Percentiles rank a stretch among this genome's conserved stretches.
These are phyloP conservation scores for Cryptococcus sp. DNA, from an alignment of 1,284 basidiomycete species.

Conservation along the genomic window DNA sequence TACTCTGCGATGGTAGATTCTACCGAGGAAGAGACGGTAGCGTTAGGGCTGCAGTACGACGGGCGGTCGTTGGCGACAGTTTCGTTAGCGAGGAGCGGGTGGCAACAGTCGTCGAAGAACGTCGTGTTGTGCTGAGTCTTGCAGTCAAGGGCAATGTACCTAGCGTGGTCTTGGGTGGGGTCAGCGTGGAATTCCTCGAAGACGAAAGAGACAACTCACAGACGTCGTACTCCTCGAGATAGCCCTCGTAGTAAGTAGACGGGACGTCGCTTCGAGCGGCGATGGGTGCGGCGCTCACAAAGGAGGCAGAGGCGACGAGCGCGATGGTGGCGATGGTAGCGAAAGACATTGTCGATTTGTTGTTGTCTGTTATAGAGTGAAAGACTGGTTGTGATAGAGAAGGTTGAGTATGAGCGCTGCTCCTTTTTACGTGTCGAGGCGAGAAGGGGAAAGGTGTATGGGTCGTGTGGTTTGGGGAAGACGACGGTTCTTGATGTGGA, in stretches of 20 bases:
- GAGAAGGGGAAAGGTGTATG: not conserved
- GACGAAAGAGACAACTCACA: constrained; percentile 47
- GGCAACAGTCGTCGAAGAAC: constrained; percentile 65
- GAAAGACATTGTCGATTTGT: constrained; percentile 43
- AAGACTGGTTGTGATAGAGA: constrained; percentile 5
- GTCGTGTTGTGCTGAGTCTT: constrained; percentile 63
- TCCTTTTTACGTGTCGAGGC: constrained; percentile 10
- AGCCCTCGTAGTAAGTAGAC: constrained; percentile 36
- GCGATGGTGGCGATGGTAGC: constrained; percentile 59
- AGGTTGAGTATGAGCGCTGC: constrained; percentile 11
- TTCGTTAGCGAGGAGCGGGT: constrained; percentile 59
- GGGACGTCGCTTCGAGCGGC: constrained; percentile 51
- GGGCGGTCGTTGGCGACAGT: constrained; percentile 58
- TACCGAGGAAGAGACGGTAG: constrained; percentile 24
- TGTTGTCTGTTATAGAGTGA: constrained; percentile 9
- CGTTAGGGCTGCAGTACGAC: constrained; percentile 60
- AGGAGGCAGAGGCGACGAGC: constrained; percentile 55
- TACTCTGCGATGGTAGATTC: constrained; percentile 23
- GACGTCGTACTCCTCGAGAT: constrained; percentile 60
- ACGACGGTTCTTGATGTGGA: constrained; percentile 2
- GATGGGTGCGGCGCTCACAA: constrained; percentile 58
- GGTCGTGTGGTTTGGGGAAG: not conserved
- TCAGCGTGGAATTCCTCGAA: constrained; percentile 4
- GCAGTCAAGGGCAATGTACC: constrained; percentile 62
- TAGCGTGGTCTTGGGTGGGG: constrained; percentile 58